These are phyloP conservation scores for Phytophthora colocasiae DNA, from an alignment of 352 stramenopile genomes.

Conservation along the genomic window DNA sequence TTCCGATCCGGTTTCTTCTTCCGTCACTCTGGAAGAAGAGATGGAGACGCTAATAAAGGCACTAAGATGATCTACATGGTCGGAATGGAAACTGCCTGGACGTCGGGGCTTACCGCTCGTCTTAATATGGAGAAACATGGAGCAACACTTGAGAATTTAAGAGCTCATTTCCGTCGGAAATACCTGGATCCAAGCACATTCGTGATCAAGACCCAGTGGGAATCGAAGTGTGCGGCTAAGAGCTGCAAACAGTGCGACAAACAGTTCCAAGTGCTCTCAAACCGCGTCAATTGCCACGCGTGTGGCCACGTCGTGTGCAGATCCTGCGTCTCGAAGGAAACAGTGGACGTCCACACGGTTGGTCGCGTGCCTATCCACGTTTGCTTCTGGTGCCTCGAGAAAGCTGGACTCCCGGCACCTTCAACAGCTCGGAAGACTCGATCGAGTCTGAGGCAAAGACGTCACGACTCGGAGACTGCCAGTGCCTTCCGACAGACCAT, in stretches of 20 bases:
- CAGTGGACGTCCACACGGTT: slow-evolving; percentile 35
- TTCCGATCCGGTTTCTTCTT: slow-evolving; percentile 66
- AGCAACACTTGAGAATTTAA: slow-evolving; percentile 41
- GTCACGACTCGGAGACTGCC: slow-evolving; percentile 26
- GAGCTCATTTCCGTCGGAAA: slow-evolving; percentile 48
- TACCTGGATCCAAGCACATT: slow-evolving; percentile 54
- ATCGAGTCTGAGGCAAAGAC: slow-evolving; percentile 19
- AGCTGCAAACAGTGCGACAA: slow-evolving; percentile 43
- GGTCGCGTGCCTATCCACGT: slow-evolving; percentile 40
- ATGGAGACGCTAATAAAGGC: slow-evolving; percentile 15
- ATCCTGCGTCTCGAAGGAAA: slow-evolving; percentile 43
- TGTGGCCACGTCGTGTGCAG: slow-evolving; percentile 46
- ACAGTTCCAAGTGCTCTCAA: slow-evolving; percentile 45
- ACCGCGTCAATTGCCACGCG: slow-evolving; percentile 47
- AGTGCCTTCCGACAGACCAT: slow-evolving; percentile 25
- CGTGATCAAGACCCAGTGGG: slow-evolving; percentile 49
- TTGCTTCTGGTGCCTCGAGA: slow-evolving; percentile 39
- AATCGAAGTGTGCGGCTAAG: slow-evolving; percentile 25
- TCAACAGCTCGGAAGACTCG: slow-evolving; percentile 14
- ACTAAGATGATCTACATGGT: slow-evolving; percentile 71
- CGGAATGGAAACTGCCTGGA: slow-evolving; percentile 38
- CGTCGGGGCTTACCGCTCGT: slow-evolving; percentile 33
- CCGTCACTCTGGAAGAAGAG: slow-evolving; percentile 27
- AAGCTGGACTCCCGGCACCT: slow-evolving; percentile 29
- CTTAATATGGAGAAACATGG: slow-evolving; percentile 55